Percentiles rank a stretch among this genome's conserved stretches.
phyloP scores from a whole-genome alignment of 2,329 filamentous ascomycete species.

The Epichloe elymi region DNA sequence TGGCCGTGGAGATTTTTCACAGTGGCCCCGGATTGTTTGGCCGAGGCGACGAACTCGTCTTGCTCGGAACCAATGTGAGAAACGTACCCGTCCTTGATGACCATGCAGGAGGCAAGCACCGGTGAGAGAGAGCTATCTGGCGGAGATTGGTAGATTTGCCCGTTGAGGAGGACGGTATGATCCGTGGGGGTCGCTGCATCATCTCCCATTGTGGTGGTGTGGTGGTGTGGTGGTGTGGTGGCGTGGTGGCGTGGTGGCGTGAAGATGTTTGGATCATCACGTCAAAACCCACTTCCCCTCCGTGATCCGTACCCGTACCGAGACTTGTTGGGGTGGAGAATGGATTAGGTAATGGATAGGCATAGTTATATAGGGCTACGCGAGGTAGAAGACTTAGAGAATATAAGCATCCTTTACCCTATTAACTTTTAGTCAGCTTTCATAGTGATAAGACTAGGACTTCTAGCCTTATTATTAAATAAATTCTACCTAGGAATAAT shows the following conservation, averaged over 20 bases:
- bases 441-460: too few species aligned
- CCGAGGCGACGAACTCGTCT: conserved; percentile 12
- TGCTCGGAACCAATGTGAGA: conserved; percentile 19
- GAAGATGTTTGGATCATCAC: neutral
- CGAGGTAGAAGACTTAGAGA: too few species aligned
- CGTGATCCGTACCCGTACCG: too few species aligned
- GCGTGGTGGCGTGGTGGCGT: neutral
- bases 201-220: conserved; percentile 5
- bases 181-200: neutral
- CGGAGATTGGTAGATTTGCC: conserved; percentile 10
- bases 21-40: conserved; percentile 12
- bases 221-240: neutral
- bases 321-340: too few species aligned
- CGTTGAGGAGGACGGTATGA: conserved; percentile 10
- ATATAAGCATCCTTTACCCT: too few species aligned
- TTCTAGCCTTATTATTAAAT: too few species aligned
- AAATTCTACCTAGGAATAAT: too few species aligned
- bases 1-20: conserved; percentile 18
- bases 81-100: conserved; percentile 22
- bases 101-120: conserved; percentile 15
- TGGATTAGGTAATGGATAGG: too few species aligned
- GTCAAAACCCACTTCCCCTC: too few species aligned
- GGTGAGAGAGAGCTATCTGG: neutral
- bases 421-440: too few species aligned
- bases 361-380: too few species aligned